phyloP scores from a whole-genome alignment of 2,329 filamentous ascomycete species.

The Pseudocercospora fijiensis region DNA sequence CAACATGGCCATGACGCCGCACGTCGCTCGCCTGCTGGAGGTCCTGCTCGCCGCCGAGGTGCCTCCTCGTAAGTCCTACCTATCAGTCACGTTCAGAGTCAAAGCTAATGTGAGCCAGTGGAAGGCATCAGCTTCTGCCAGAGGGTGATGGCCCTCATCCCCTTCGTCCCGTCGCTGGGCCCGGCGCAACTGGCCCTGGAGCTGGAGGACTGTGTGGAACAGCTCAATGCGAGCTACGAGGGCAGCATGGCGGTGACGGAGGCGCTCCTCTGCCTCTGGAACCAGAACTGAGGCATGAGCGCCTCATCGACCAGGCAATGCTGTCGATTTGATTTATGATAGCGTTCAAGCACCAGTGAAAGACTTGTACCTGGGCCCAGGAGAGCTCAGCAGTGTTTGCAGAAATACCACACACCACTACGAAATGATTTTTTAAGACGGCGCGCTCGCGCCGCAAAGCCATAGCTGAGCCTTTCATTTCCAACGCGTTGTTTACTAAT shows the following conservation, averaged over 20 bases:
- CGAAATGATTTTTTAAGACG: background rate
- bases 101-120: background rate
- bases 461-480: background rate
- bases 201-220: background rate
- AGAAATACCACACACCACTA: slow-evolving; percentile 2
- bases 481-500: background rate
- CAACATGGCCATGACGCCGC: background rate
- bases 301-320: slow-evolving; percentile 6
- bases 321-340: slow-evolving; percentile 10
- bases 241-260: background rate
- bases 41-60: background rate
- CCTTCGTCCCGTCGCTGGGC: background rate
- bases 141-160: background rate
- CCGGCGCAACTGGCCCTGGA: background rate
- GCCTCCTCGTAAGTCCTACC: background rate
- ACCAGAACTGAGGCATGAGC: background rate
- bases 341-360: slow-evolving; percentile 14
- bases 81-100: background rate
- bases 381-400: background rate
- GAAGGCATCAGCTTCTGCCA: background rate
- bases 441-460: background rate
- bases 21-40: background rate
- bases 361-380: background rate
- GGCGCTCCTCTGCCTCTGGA: background rate
- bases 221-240: background rate